Percentiles rank a stretch among this genome's conserved stretches.
Conservation (phyloP, 176 grass and related monocot species). For the Avena sativa region DNA sequence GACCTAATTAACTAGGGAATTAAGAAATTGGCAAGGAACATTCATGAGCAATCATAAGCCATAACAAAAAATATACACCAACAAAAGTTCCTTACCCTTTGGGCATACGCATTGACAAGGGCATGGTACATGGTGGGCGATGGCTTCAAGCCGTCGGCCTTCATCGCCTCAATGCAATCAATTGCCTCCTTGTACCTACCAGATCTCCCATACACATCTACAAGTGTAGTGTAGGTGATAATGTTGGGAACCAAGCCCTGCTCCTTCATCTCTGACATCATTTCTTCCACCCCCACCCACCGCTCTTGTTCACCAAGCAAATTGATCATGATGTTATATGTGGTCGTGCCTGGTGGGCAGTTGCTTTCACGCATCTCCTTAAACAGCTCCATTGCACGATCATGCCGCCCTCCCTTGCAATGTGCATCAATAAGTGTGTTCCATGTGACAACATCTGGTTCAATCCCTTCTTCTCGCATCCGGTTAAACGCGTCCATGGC, state of each 20-base stretch:
- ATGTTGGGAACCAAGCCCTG: constrained; percentile 79
- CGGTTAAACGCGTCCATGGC: constrained; percentile 85
- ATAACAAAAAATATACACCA: neutral
- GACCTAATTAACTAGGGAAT: neutral
- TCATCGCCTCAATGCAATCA: constrained; percentile 91
- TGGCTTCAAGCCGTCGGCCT: constrained; percentile 74
- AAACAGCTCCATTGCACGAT: constrained; percentile 79
- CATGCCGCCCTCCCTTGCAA: constrained; percentile 77
- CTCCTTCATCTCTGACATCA: constrained; percentile 72
- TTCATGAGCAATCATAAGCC: neutral
- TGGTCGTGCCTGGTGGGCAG: constrained; percentile 68
- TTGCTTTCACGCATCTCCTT: constrained; percentile 77
- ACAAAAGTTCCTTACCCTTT: constrained; percentile 61
- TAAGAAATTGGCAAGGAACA: neutral
- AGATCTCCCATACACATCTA: constrained; percentile 94
- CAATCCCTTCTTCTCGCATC: constrained; percentile 82
- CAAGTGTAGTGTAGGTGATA: constrained; percentile 92
- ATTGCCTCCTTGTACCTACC: constrained; percentile 85
- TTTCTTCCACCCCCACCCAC: constrained; percentile 72
- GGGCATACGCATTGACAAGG: constrained; percentile 92
- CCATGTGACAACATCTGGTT: constrained; percentile 87
- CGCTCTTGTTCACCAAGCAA: constrained; percentile 71
- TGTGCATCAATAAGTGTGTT: constrained; percentile 88
- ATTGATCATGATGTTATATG: constrained; percentile 95
- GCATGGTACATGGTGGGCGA: constrained; percentile 93